Evolutionary conservation across 2,329 filamentous ascomycete species (phyloP).

Genomic region (Colletotrichum lupini): DNA sequence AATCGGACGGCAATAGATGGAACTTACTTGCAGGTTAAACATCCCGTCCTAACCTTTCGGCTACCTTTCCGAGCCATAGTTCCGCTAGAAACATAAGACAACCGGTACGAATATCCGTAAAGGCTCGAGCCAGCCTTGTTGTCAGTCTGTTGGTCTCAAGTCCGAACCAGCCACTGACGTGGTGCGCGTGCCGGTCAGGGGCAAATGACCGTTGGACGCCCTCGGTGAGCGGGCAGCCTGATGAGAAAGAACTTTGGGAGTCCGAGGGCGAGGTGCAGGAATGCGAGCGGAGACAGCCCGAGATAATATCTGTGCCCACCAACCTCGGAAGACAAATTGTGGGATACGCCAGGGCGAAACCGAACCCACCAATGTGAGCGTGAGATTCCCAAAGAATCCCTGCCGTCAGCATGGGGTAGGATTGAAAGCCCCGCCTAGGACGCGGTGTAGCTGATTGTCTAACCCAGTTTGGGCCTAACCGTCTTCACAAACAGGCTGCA

Average conservation of each 20-base stretch:
- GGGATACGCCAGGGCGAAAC: not conserved
- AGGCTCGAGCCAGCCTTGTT: constrained; percentile 10
- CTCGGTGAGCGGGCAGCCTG: constrained; percentile 10
- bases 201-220: not conserved
- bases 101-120: not conserved
- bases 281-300: not conserved
- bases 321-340: not conserved
- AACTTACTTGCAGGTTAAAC: constrained; percentile 65
- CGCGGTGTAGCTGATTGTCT: not conserved
- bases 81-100: not conserved
- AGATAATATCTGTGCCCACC: constrained; percentile 14
- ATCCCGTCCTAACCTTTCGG: constrained; percentile 60
- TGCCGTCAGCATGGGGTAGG: not conserved
- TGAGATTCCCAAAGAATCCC: not conserved
- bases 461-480: not conserved
- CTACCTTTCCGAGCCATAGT: constrained; percentile 51
- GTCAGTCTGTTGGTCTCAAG: not conserved
- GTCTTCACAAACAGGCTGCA: not conserved
- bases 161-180: constrained; percentile 13
- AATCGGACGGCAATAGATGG: not conserved
- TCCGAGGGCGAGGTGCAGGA: constrained; percentile 10
- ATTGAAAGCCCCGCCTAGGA: not conserved
- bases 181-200: not conserved
- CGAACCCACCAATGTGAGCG: constrained; percentile 5
- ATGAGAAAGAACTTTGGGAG: constrained; percentile 5